Percentiles rank a stretch among this genome's conserved stretches.
These are phyloP conservation scores for Penicillium sp. DNA, from an alignment of 2,329 filamentous ascomycete genomes.

Conservation along the genomic window DNA sequence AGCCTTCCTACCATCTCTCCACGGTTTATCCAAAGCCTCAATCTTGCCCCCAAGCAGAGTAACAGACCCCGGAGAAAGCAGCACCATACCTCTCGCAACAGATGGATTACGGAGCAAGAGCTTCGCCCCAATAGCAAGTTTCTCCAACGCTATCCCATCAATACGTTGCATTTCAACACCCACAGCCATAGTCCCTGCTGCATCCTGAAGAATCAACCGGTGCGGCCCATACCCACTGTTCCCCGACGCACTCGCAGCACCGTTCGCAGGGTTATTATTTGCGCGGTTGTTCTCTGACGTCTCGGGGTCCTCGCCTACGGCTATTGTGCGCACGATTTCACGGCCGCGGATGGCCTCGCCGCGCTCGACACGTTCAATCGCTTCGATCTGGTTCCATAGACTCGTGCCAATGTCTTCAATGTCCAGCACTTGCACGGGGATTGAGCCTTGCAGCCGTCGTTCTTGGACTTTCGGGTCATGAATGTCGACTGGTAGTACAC, in stretches of 20 bases:
- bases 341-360: slow-evolving; percentile 61
- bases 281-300: slow-evolving; percentile 25
- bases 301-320: slow-evolving; percentile 51
- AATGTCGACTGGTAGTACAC: slow-evolving; percentile 59
- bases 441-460: slow-evolving; percentile 57
- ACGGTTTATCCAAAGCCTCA: slow-evolving; percentile 74
- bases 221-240: slow-evolving; percentile 59
- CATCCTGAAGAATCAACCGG: slow-evolving; percentile 80
- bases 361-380: slow-evolving; percentile 56
- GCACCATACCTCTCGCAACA: slow-evolving; percentile 71
- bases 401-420: slow-evolving; percentile 78
- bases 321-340: slow-evolving; percentile 74
- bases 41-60: slow-evolving; percentile 85
- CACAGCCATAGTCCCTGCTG: slow-evolving; percentile 65
- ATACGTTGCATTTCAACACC: slow-evolving; percentile 71
- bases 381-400: slow-evolving; percentile 84
- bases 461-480: slow-evolving; percentile 57
- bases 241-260: slow-evolving; percentile 16
- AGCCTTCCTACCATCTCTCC: slow-evolving; percentile 70
- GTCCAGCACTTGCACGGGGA: slow-evolving; percentile 80
- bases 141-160: slow-evolving; percentile 60
- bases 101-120: slow-evolving; percentile 66
- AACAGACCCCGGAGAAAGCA: slow-evolving; percentile 69
- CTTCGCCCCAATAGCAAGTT: slow-evolving; percentile 75
- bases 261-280: slow-evolving; percentile 10